A percentile compares a stretch with the other conserved stretches of the same genome.
Conservation (phyloP, 2,329 filamentous ascomycete genomes). For the Colletotrichum musae region DNA sequence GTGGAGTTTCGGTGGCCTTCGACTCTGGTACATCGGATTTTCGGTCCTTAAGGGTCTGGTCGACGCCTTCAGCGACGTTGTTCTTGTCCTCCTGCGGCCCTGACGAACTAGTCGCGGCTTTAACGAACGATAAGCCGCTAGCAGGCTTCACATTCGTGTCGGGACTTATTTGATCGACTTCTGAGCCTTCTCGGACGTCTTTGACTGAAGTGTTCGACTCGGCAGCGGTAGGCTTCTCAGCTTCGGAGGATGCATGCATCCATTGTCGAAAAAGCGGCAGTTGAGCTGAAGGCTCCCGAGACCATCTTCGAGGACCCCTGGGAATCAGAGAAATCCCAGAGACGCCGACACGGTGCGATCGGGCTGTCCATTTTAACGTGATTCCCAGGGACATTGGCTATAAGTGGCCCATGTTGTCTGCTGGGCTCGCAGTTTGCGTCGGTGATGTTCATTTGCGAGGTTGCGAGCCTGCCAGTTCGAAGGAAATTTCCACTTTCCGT, state of each 20-base stretch:
- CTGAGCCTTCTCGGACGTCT: neutral
- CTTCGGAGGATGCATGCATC: constrained; percentile 15
- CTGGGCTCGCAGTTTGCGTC: constrained; percentile 30
- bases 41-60: too few species aligned
- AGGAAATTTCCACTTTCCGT: constrained; percentile 36
- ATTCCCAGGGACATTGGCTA: constrained; percentile 64
- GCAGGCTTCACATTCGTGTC: neutral
- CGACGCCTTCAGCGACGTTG: neutral
- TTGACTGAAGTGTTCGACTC: constrained; percentile 1
- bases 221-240: neutral
- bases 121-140: neutral
- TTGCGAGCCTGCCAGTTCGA: constrained; percentile 6
- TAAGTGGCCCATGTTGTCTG: constrained; percentile 53
- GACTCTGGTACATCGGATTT: too few species aligned
- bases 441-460: constrained; percentile 1
- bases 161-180: neutral
- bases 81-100: neutral
- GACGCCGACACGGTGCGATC: constrained; percentile 50
- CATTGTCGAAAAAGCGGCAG: constrained; percentile 13
- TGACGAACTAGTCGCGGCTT: constrained; percentile 4
- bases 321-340: constrained; percentile 43
- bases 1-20: too few species aligned
- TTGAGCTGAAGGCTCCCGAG: constrained; percentile 30
- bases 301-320: constrained; percentile 38
- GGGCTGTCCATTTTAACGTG: constrained; percentile 59